A percentile compares a stretch with the other conserved stretches of the same genome.
Conservation (phyloP, 1,139 yeast genomes). For the Geotrichum armillariae region DNA sequence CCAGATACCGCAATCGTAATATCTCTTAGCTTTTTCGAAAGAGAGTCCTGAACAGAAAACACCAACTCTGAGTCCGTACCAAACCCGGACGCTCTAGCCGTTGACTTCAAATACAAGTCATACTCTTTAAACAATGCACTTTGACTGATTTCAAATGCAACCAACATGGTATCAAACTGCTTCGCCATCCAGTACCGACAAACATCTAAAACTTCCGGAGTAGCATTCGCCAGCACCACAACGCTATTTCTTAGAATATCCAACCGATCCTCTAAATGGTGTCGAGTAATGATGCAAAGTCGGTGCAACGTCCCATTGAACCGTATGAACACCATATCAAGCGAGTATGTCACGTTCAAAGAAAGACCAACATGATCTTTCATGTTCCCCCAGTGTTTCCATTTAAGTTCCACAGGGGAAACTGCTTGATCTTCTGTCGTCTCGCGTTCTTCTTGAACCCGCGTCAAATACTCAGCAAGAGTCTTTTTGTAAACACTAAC, state of each 20-base stretch:
- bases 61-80: slow-evolving; percentile 15
- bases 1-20: slow-evolving; percentile 11
- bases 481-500: slow-evolving; percentile 6
- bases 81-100: slow-evolving; percentile 3
- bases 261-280: background rate
- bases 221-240: slow-evolving; percentile 7
- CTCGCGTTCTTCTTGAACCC: slow-evolving; percentile 7
- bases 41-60: slow-evolving; percentile 6
- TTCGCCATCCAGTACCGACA: slow-evolving; percentile 10
- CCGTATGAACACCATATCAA: slow-evolving; percentile 13
- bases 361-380: background rate
- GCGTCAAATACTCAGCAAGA: slow-evolving; percentile 1
- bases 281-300: slow-evolving; percentile 12
- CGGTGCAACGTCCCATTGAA: slow-evolving; percentile 10
- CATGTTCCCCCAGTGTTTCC: slow-evolving; percentile 14
- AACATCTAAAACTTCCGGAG: slow-evolving; percentile 17
- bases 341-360: slow-evolving; percentile 2
- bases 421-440: background rate
- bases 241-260: background rate
- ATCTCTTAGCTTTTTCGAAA: slow-evolving; percentile 9
- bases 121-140: background rate
- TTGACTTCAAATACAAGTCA: slow-evolving; percentile 1
- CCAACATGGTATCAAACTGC: slow-evolving; percentile 7
- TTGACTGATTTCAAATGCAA: background rate
- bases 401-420: slow-evolving; percentile 6